phyloP scores from a whole-genome alignment of 208 protist species.

The Trypanosoma vivax region DNA sequence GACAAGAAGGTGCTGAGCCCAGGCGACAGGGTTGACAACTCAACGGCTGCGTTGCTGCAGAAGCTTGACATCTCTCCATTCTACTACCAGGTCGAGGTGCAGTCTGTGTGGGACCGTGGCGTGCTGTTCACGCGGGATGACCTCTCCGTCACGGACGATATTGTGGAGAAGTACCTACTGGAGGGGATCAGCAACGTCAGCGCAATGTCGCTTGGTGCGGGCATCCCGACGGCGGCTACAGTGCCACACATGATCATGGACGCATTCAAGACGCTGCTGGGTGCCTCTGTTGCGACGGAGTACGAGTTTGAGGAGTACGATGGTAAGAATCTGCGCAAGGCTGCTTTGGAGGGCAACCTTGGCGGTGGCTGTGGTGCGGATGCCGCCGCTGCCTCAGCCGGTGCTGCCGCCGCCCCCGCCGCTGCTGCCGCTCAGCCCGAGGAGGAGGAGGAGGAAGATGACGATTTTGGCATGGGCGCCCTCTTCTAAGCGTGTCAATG shows the following conservation, averaged over 20 bases:
- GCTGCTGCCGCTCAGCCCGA: constrained; percentile 33
- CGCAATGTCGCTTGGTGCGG: constrained; percentile 92
- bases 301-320: constrained; percentile 89
- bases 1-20: constrained; percentile 93
- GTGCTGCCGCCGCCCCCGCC: constrained; percentile 25
- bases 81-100: constrained; percentile 94
- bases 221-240: constrained; percentile 92
- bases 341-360: constrained; percentile 78
- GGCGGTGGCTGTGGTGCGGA: constrained; percentile 69
- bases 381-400: constrained; percentile 32
- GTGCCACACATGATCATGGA: constrained; percentile 94
- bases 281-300: constrained; percentile 90
- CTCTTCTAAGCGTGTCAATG: constrained; percentile 60
- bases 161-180: constrained; percentile 86
- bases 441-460: constrained; percentile 72
- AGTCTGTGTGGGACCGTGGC: constrained; percentile 95
- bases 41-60: constrained; percentile 95
- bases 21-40: constrained; percentile 96
- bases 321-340: constrained; percentile 84
- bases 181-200: constrained; percentile 90
- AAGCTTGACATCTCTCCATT: constrained; percentile 99
- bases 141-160: constrained; percentile 93
- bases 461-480: constrained; percentile 78
- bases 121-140: constrained; percentile 91
- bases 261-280: constrained; percentile 97